phyloP scores from a whole-genome alignment of 202 grass and related monocot species.

The Elaeis oleifera region DNA sequence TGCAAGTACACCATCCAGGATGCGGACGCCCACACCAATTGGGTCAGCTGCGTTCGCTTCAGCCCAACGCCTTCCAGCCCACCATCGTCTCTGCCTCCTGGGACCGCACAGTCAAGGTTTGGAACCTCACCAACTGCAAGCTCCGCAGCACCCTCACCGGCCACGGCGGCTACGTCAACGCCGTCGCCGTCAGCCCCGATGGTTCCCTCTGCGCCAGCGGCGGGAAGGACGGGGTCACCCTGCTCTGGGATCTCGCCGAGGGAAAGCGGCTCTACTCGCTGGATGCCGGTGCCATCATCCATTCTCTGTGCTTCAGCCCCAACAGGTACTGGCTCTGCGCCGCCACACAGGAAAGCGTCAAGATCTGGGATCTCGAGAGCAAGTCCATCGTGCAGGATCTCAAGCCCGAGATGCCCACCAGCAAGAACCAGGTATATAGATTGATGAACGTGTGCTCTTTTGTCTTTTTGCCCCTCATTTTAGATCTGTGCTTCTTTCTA shows the following conservation, averaged over 20 bases:
- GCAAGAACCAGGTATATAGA: constrained; percentile 46
- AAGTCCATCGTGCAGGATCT: constrained; percentile 79
- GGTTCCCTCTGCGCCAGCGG: constrained; percentile 66
- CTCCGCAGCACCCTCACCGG: constrained; percentile 45
- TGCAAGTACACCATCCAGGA: constrained; percentile 85
- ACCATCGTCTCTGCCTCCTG: constrained; percentile 59
- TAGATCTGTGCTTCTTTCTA: background rate
- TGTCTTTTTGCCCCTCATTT: background rate
- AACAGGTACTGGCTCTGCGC: constrained; percentile 73
- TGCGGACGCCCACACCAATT: constrained; percentile 53
- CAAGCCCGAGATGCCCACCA: constrained; percentile 35
- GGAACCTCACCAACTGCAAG: constrained; percentile 84
- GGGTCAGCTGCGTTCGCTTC: constrained; percentile 74
- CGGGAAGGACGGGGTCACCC: constrained; percentile 46
- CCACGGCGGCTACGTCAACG: constrained; percentile 50
- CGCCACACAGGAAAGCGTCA: constrained; percentile 58
- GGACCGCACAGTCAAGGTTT: constrained; percentile 68
- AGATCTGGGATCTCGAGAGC: constrained; percentile 80
- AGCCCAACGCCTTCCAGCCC: constrained; percentile 29
- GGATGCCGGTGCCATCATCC: constrained; percentile 50
- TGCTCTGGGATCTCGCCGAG: constrained; percentile 59
- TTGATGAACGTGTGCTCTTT: background rate
- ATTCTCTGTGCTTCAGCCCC: constrained; percentile 73
- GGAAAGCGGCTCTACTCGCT: constrained; percentile 62
- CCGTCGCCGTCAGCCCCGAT: constrained; percentile 57